Conservation (phyloP, 2,329 filamentous ascomycete species). For the Onygenales sp. region DNA sequence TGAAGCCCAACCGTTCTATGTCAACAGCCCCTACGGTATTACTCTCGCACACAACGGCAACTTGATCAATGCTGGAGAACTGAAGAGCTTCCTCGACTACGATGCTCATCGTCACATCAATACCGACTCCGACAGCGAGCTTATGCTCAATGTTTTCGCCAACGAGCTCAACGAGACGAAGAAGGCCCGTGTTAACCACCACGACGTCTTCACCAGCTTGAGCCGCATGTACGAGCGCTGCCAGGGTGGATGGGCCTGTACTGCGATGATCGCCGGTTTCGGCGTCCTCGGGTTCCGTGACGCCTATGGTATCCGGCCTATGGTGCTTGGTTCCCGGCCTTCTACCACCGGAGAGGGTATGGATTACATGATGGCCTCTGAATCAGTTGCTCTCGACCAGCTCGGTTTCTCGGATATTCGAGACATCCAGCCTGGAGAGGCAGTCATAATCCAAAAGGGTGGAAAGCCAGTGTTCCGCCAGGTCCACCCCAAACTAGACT, state of each 20-base stretch:
- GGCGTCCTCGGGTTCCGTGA: slow-evolving; percentile 74
- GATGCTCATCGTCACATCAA: slow-evolving; percentile 81
- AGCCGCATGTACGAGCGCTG: slow-evolving; percentile 63
- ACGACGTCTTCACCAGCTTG: slow-evolving; percentile 66
- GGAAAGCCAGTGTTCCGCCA: slow-evolving; percentile 64
- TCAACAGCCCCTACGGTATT: slow-evolving; percentile 77
- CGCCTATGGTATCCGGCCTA: slow-evolving; percentile 70
- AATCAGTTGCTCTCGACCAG: slow-evolving; percentile 73
- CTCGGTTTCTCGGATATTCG: slow-evolving; percentile 67
- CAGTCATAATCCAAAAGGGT: slow-evolving; percentile 76
- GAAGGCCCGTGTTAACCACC: slow-evolving; percentile 68
- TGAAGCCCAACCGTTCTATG: slow-evolving; percentile 88
- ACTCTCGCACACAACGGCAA: slow-evolving; percentile 81
- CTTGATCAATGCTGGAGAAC: slow-evolving; percentile 65
- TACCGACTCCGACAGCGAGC: slow-evolving; percentile 78
- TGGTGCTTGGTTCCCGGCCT: slow-evolving; percentile 65
- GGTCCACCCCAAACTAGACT: slow-evolving; percentile 57
- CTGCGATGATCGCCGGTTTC: slow-evolving; percentile 73
- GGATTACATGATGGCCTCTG: slow-evolving; percentile 88
- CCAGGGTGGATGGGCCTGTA: slow-evolving; percentile 69
- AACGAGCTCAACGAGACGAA: slow-evolving; percentile 70
- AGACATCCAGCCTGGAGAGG: slow-evolving; percentile 74
- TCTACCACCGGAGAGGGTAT: slow-evolving; percentile 55
- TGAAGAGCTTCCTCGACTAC: slow-evolving; percentile 62
- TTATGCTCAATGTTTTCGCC: slow-evolving; percentile 83